Conservation (phyloP, 768 basidiomycete species). For the Hebeloma cylindrosporum region DNA sequence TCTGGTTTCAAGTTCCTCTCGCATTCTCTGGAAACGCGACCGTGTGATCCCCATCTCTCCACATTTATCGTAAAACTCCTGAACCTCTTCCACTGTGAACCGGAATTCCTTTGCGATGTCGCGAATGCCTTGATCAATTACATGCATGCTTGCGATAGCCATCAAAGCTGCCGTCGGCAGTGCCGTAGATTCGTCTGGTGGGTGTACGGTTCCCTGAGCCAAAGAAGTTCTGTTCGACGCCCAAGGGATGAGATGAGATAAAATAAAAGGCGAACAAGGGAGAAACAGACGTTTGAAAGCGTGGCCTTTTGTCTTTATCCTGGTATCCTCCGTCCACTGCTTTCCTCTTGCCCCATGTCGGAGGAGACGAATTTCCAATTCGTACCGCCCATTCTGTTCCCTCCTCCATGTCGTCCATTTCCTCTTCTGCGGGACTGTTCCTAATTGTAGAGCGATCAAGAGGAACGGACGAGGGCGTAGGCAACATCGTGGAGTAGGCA, state of each 20-base stretch:
- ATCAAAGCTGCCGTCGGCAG: constrained; percentile 35
- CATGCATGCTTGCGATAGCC: constrained; percentile 50
- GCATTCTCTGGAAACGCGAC: constrained; percentile 66
- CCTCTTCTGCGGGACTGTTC: constrained; percentile 58
- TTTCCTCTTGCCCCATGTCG: constrained; percentile 68
- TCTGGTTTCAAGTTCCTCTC: constrained; percentile 43
- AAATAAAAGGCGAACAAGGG: neutral
- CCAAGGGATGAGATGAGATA: neutral
- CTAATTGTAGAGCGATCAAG: constrained; percentile 34
- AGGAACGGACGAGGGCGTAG: constrained; percentile 22
- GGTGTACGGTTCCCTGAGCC: constrained; percentile 3
- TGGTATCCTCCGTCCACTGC: constrained; percentile 31
- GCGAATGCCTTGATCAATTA: constrained; percentile 62
- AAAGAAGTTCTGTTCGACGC: neutral
- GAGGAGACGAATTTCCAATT: constrained; percentile 62
- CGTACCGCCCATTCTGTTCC: constrained; percentile 69
- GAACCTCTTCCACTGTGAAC: constrained; percentile 76
- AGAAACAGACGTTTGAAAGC: constrained; percentile 35
- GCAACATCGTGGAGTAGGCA: constrained; percentile 23
- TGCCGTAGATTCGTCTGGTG: constrained; percentile 11
- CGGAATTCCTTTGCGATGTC: constrained; percentile 69
- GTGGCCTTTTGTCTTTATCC: constrained; percentile 44
- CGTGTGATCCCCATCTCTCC: constrained; percentile 71
- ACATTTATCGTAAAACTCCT: constrained; percentile 73
- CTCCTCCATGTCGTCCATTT: constrained; percentile 55